Conservation (phyloP, 441 rosid species). For the Pelargonium fulgidum region DNA sequence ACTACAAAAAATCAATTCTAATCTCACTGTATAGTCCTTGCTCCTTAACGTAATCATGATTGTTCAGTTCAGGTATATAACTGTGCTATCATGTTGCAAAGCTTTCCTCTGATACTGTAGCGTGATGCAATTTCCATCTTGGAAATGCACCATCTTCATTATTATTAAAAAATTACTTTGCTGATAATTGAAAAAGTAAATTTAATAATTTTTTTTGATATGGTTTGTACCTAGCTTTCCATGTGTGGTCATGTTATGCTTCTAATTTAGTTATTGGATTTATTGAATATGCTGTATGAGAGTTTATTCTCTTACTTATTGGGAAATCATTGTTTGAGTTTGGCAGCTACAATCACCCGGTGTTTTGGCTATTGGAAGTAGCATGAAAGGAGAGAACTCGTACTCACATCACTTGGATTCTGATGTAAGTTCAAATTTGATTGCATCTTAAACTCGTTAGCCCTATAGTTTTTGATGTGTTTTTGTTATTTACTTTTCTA, state of each 20-base stretch:
- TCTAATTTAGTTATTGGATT: background rate
- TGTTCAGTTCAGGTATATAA: no score
- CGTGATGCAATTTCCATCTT: no score
- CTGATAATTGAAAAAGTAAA: background rate
- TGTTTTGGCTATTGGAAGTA: constrained; percentile 92
- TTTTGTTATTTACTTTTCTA: background rate
- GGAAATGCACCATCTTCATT: no score
- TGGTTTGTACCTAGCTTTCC: background rate
- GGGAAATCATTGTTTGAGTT: background rate
- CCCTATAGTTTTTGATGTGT: background rate
- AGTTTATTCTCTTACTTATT: constrained; percentile 16
- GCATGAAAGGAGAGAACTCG: constrained; percentile 94
- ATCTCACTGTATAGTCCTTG: no score
- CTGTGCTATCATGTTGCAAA: no score
- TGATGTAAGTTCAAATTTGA: constrained; percentile 50
- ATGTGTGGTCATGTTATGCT: background rate
- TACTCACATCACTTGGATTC: constrained; percentile 95
- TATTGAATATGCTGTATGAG: constrained; percentile 8
- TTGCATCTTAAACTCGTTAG: background rate
- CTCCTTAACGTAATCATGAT: no score
- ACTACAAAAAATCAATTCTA: no score
- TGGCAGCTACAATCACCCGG: constrained; percentile 91
- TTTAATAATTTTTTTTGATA: background rate
- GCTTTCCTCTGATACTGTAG: no score
- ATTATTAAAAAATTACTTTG: no score